Base-by-base conservation (phyloP, 441 rosid genomes). In the Syzygium syzygioides region DNA sequence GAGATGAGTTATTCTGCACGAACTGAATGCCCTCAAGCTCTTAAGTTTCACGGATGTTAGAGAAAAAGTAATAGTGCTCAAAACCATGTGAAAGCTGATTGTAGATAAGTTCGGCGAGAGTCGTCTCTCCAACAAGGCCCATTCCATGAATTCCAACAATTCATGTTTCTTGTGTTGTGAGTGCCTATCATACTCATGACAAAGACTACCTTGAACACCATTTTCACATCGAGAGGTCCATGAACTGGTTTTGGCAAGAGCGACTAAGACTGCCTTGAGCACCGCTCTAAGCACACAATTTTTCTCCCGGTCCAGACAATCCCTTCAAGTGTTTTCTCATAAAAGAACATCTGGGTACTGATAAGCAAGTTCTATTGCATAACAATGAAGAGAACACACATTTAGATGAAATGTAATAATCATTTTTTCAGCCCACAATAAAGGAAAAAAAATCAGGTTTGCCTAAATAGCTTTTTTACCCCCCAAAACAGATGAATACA, bases 381-480 rank as follows among this genome's bases (percentile, higher is more conserved):
- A 14, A 12, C 66, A 60, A 13, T 28, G 66, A 60, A 60, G 66
- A 60, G 66, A 28, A 60, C 15, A 26, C 66, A 28, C 66, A 60
- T 26, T 0, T 9, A 1, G 1, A 66, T 30, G 79, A 17, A 62
- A 14, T 6, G 71, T 1, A 60, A 60, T 60, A 28, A 26, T 28
- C 32, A 28, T 28, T 0, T 28, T 13, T 26, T 26, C 0, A 0
- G 32, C 66, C 66, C 32, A 5, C 32, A 0, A 13, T 25, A 60
- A 60, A 28, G 17, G 26, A 28, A 13, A 12, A 60, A 28, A n/a
- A 59, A 60, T 12, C 64, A 25, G 64, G 3, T 25, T 57, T 57
- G 62, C 62, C 5, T 57, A 57, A 4, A 57, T 25, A 11, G 9
- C 14, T 12, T 30, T 30, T 10, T 55, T 7, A 18, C 59, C 59